These are phyloP conservation scores for Solanum habrochaites DNA, from an alignment of 257 asterid species.

Conservation along the genomic window DNA sequence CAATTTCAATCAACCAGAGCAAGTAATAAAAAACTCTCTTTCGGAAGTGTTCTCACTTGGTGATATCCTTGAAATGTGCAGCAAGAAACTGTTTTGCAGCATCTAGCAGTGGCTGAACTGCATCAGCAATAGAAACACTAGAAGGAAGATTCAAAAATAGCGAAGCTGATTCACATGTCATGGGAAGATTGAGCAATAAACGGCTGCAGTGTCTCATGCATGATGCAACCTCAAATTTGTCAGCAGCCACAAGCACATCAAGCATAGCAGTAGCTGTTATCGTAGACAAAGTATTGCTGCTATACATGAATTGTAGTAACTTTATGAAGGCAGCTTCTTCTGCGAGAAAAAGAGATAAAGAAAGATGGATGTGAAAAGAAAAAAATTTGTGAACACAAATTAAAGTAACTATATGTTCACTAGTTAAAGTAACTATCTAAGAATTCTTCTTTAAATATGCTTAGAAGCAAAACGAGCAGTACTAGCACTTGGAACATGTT, in stretches of 20 bases:
- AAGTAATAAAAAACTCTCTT: not conserved
- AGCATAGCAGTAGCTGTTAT: not conserved
- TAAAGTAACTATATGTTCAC: not conserved
- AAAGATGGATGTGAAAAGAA: not conserved
- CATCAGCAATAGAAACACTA: not conserved
- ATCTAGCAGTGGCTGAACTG: not conserved
- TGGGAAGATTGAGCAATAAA: conserved; percentile 1
- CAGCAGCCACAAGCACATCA: conserved; percentile 6
- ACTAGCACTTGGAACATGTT: not conserved
- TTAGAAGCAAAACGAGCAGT: not conserved
- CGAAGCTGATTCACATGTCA: conserved; percentile 7
- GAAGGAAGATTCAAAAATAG: conserved; percentile 5
- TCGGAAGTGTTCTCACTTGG: not conserved
- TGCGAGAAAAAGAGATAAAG: not conserved
- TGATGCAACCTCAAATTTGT: conserved; percentile 8
- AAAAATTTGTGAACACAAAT: not conserved
- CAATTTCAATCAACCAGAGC: not conserved
- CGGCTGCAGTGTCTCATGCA: conserved; percentile 7
- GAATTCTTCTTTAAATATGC: not conserved
- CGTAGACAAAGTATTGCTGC: not conserved
- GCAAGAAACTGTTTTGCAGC: conserved; percentile 9
- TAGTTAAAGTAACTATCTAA: not conserved
- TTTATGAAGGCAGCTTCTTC: conserved; percentile 7
- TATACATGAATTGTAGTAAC: not conserved
- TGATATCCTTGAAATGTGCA: conserved; percentile 5